Evolutionary conservation across 495 filamentous ascomycete genomes (phyloP), one percentile per base, ranked within the genome.

Genomic region (Alectoria sarmentosa): DNA sequence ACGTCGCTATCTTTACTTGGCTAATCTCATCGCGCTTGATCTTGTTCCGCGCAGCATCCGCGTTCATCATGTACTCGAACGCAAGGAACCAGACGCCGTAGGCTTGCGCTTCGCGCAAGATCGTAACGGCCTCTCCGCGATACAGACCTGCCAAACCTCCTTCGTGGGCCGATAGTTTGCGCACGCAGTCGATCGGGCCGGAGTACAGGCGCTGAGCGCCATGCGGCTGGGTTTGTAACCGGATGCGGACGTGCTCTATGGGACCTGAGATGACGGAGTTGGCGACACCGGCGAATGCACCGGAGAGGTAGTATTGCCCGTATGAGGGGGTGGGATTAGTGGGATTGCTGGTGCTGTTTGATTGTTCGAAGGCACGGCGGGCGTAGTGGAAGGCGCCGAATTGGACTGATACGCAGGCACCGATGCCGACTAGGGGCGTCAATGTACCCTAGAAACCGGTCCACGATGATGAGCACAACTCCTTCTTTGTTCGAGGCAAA

Each of bases 311-410:
- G 83, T 96, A 98, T 76, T 98, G 90, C 10, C 76, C 73, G 74
- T 96, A 96, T 9, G 81, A 83, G 38, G 94, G 84, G 58, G 79
- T 73, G 37, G 78, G 75, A 66, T 73, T 69, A 32, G 61, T 70
- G 4, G 69, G 71, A 56, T 74, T 63, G 61, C 77, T 77, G 62
- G 77, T 73, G 65, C 81, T 73, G 75, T 93, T 93, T 59, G 81
- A 77, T 61, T 84, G 77, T 77, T 96, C 92, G 74, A 98, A 86
- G 64, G 82, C 85, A 49, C 95, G 87, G 48, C 91, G 90, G 19
- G 93, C 92, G 69, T 88, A 87, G 80, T 96, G 90, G 85, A 98
- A 98, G 70, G 88, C 94, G 68, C 94, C 94, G 77, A 98, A 98
- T 82, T 98, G 94, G 70, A 98, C 88, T 44, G 90, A 94, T 39